Conservation (phyloP, 441 rosid species). For the Populus tomentosa region DNA sequence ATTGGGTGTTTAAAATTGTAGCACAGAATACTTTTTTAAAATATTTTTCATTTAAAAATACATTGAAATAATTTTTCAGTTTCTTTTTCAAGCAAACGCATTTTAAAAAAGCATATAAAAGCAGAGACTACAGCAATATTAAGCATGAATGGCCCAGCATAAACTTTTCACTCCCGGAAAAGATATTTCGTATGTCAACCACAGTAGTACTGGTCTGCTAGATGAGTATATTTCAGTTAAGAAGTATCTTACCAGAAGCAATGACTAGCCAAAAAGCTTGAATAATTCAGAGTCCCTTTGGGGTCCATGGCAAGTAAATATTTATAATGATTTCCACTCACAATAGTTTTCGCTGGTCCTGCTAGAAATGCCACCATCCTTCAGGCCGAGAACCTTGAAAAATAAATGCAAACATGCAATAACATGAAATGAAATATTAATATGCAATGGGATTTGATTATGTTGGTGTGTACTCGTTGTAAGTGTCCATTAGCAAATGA, state of each 20-base stretch:
- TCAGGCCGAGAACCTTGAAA: slow-evolving; percentile 15
- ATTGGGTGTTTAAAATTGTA: no score
- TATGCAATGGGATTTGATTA: slow-evolving; percentile 7
- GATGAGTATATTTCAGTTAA: slow-evolving; percentile 2
- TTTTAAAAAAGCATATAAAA: not conserved
- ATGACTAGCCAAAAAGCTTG: slow-evolving; percentile 11
- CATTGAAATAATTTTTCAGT: no score
- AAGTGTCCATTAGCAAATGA: slow-evolving; percentile 15
- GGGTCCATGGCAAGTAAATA: not conserved
- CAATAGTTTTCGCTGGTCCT: slow-evolving; percentile 16
- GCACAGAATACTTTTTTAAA: no score
- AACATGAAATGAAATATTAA: slow-evolving; percentile 1
- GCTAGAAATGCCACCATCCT: slow-evolving; percentile 1
- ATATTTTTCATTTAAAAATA: no score
- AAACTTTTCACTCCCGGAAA: not conserved
- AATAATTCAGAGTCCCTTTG: slow-evolving; percentile 1
- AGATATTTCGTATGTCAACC: slow-evolving; percentile 13
- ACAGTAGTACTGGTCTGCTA: not conserved
- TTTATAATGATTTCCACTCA: slow-evolving; percentile 6
- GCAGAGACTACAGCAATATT: no score
- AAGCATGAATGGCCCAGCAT: slow-evolving; percentile 1
- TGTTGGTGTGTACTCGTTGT: not conserved
- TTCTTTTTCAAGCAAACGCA: no score
- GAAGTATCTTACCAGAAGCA: slow-evolving; percentile 13
- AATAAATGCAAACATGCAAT: slow-evolving; percentile 2